A percentile compares a stretch with the other conserved stretches of the same genome.
phyloP scores from a whole-genome alignment of 345 rosid genomes.

The Sisymbrium irio region DNA sequence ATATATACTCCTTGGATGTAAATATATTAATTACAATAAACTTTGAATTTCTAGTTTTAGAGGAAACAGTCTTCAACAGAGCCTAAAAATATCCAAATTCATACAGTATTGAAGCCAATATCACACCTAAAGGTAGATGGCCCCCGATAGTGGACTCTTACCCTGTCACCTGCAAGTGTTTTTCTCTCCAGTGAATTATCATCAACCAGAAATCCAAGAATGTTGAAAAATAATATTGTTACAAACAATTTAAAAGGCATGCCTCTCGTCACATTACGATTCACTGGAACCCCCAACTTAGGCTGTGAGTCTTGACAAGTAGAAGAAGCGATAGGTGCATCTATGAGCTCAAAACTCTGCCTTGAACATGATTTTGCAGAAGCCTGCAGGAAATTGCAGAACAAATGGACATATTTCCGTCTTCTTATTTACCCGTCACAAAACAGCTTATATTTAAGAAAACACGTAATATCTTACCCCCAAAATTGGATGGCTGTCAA shows the following conservation, averaged over 20 bases:
- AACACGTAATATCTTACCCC: constrained; percentile 58
- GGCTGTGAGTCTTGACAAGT: constrained; percentile 52
- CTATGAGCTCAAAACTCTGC: constrained; percentile 43
- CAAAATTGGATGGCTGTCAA: constrained; percentile 71
- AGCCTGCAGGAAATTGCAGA: constrained; percentile 51
- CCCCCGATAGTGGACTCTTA: constrained; percentile 49
- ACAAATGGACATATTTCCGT: constrained; percentile 11
- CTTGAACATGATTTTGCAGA: constrained; percentile 53
- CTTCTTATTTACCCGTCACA: constrained; percentile 4
- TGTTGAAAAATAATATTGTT: constrained; percentile 2
- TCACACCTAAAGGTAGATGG: constrained; percentile 57
- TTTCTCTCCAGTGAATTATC: constrained; percentile 23
- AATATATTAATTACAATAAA: not conserved
- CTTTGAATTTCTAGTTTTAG: not conserved
- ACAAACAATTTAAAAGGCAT: constrained; percentile 25
- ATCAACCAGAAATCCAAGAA: constrained; percentile 25
- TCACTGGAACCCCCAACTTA: constrained; percentile 54
- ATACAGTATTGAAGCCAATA: not conserved
- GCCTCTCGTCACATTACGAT: constrained; percentile 64
- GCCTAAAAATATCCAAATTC: not conserved
- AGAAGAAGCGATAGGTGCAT: constrained; percentile 16
- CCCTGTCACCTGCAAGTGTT: constrained; percentile 68
- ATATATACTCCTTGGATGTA: not conserved
- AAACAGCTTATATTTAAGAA: not conserved
- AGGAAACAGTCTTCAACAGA: constrained; percentile 4